phyloP scores from a whole-genome alignment of 106 monocot species.

The Posidonia australis region DNA sequence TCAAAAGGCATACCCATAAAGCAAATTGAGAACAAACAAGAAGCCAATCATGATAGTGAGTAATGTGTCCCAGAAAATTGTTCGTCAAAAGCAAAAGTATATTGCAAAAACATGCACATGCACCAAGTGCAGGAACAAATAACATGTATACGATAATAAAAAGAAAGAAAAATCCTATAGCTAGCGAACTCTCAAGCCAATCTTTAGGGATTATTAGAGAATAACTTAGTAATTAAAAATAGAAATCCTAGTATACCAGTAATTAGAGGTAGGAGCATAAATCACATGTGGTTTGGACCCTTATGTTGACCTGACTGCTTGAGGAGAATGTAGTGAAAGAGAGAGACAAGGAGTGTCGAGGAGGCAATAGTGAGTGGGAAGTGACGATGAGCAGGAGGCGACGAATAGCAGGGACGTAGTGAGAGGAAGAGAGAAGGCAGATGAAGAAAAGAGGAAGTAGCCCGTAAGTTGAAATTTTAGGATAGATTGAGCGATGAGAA shows the following conservation, averaged over 20 bases:
- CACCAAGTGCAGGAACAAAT: conserved; percentile 38
- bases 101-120: conserved; percentile 39
- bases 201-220: no score
- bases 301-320: conserved; percentile 82
- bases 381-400: no score
- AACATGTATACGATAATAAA: conserved; percentile 32
- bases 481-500: no score
- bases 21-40: conserved; percentile 45
- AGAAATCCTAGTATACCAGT: not conserved
- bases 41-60: conserved; percentile 47
- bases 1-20: conserved; percentile 51
- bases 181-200: no score
- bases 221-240: not conserved
- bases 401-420: no score
- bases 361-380: no score
- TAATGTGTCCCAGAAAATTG: conserved; percentile 18
- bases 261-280: not conserved
- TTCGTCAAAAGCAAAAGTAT: conserved; percentile 33
- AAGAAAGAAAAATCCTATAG: no score
- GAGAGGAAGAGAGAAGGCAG: no score
- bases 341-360: no score
- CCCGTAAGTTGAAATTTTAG: no score
- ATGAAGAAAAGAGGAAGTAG: no score
- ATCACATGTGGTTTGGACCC: conserved; percentile 83
- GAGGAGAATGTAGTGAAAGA: no score